These are phyloP conservation scores for Tricholoma flavovirens DNA, from an alignment of 768 basidiomycete species.

Conservation along the genomic window DNA sequence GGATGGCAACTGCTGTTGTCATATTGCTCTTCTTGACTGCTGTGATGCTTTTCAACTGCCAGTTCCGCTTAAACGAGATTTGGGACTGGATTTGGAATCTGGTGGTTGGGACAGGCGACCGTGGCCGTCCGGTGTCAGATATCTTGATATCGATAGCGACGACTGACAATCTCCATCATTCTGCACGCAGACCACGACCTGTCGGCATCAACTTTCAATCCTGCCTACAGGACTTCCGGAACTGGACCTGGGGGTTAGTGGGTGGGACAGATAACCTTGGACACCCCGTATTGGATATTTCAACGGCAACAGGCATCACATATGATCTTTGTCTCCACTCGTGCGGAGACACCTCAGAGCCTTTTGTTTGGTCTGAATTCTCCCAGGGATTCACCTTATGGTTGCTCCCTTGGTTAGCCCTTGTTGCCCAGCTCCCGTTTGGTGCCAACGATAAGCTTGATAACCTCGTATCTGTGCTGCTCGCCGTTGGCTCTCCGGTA, in stretches of 20 bases:
- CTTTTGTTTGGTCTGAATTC: slow-evolving; percentile 29
- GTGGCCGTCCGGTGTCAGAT: slow-evolving; percentile 18
- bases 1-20: neutral
- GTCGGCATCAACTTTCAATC: neutral
- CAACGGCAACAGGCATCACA: slow-evolving; percentile 23
- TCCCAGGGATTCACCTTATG: slow-evolving; percentile 37
- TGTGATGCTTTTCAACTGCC: too few species aligned
- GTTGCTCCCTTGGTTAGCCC: slow-evolving; percentile 44
- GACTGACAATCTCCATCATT: slow-evolving; percentile 22
- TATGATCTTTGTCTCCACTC: slow-evolving; percentile 23
- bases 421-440: slow-evolving; percentile 45
- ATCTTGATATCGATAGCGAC: slow-evolving; percentile 21
- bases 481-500: slow-evolving; percentile 39
- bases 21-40: neutral
- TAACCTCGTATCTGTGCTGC: slow-evolving; percentile 35
- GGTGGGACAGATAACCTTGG: slow-evolving; percentile 25
- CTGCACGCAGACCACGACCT: too few species aligned
- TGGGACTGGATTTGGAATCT: neutral
- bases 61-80: neutral
- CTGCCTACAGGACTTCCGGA: slow-evolving; percentile 18
- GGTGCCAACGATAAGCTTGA: slow-evolving; percentile 32
- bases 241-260: slow-evolving; percentile 9
- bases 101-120: slow-evolving; percentile 18
- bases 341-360: slow-evolving; percentile 21
- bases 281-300: slow-evolving; percentile 14